Evolutionary conservation across 2,329 filamentous ascomycete species (phyloP), one percentile per base, ranked within the genome.

Genomic region (Diaporthe velutina): DNA sequence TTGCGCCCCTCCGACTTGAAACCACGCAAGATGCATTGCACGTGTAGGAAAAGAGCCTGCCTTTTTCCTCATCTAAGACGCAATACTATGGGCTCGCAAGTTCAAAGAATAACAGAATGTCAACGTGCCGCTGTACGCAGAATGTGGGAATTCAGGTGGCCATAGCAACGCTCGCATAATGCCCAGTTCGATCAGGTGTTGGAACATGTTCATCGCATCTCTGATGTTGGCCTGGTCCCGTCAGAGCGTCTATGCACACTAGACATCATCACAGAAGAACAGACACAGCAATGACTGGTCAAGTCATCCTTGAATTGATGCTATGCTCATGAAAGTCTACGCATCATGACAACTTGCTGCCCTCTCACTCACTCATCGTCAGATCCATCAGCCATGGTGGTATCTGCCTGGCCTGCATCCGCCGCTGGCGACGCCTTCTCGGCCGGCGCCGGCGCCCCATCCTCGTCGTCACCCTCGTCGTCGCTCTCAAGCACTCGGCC

Each of bases 401-500:
- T 80, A 71, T 83, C 82, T 30, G 50, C 76, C 30, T 70, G 74
- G 52, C 76, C 77, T 25, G 73, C 77, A 28, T 74, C 79, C 9
- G 76, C 75, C 76, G 12, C 76, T 73, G 52, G 71, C 68, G 42
- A 76, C 73, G 25, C 72, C 76, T 48, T 73, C 71, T 52, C 73
- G n/a, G n/a, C n/a, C 70, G 54, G 77, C 4, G 71, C 73, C 40
- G 76, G 77, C 35, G 74, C 74, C n/a, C 60, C 77, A 30, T 75
- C 77, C n/a, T 75, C 83, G 35, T 80, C 83, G 1, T 89, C 88
- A 9, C 88, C 88, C 66, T 90, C 89, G 66, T 90, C 89, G 68
- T 87, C 89, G 71, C 90, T 88, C 52, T 85, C 84, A 70, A 90
- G 81, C 38, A 90, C 87, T 48, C 88, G 84, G 28, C 87, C 88